Conservation (phyloP, 305 asterid genomes). For the Caryopteris hybrid region DNA sequence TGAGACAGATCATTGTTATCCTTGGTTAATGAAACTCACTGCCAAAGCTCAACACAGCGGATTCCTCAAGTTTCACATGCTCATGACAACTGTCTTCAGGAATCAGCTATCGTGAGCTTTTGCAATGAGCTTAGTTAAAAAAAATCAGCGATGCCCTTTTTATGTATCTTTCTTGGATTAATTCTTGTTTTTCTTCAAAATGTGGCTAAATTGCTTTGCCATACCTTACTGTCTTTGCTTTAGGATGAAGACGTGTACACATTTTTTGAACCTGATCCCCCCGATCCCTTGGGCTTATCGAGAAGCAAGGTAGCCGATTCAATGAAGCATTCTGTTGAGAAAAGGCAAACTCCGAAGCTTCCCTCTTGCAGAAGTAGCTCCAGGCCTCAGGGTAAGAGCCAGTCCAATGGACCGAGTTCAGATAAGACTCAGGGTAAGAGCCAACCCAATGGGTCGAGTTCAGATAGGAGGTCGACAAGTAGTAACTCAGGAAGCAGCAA, state of each 20-base stretch:
- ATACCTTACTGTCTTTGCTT: conserved; percentile 2
- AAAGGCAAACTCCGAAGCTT: conserved; percentile 42
- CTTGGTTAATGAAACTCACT: no score
- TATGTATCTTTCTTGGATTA: background rate
- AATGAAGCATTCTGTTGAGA: conserved; percentile 29
- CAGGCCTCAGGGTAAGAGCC: conserved; percentile 29
- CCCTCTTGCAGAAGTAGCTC: conserved; percentile 42
- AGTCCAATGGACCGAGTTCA: conserved; percentile 10
- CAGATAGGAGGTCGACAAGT: conserved; percentile 39
- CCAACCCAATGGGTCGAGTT: conserved; percentile 13
- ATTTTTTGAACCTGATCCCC: conserved; percentile 93
- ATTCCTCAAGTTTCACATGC: no score
- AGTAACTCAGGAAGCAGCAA: conserved; percentile 43
- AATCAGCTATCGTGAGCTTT: no score
- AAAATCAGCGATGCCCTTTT: background rate
- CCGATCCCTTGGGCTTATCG: conserved; percentile 40
- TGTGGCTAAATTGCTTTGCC: background rate
- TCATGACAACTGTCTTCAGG: no score
- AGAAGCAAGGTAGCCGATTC: conserved; percentile 52
- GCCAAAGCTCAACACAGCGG: no score
- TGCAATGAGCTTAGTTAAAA: no score
- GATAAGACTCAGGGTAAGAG: conserved; percentile 30
- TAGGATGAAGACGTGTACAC: conserved; percentile 93
- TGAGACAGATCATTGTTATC: background rate
- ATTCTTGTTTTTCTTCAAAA: background rate